Evolutionary conservation across 306 rosid genomes (phyloP), one percentile per base, ranked within the genome.

Genomic region (Quercus wislizeni): DNA sequence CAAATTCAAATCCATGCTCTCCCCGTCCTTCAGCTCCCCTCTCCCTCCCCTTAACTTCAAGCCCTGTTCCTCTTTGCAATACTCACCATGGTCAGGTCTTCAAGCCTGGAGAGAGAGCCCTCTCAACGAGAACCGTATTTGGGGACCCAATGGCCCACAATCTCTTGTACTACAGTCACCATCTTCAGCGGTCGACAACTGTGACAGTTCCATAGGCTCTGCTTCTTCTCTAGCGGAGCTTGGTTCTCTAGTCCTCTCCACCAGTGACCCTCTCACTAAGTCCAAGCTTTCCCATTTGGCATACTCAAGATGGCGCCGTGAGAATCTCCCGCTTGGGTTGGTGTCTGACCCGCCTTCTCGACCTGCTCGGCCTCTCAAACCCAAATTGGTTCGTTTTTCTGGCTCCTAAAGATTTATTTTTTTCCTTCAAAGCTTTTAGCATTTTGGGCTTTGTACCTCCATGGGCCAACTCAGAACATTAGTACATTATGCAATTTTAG

Each of bases 181-280:
- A 33, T 15, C 76, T 4, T 76, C 70, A 6, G 20, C 73, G 5
- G 3, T 19, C 30, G 62, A 80, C 46, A 15, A 28, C 15, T 2
- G 6, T 46, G 72, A 81, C 11, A 17, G 56, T 56, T 80, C 83
- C 61, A 78, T 84, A 4, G 79, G 30, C 3, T 69, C 88, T 18
- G 90, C 91, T 81, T 87, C 89, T 38, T 88, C 97, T 2, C 88
- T 92, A 76, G 90, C 97, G 1, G 97, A 95, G 84, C 82, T 95
- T 9, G 99, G 96, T 33, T 87, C 98, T 11, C 74, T 92, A 74
- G 95, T 92, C 83, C 97, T 94, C 69, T 91, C 92, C 75, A 92
- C 94, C 77, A 21, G 74, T 15, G 97, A 92, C 77, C 98, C 99
- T 69, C 85, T 91, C 65, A 33, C 84, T 14, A 95, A 95, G 83